Conservation (phyloP, 768 basidiomycete genomes). For the Sarcomyxa edulis region DNA sequence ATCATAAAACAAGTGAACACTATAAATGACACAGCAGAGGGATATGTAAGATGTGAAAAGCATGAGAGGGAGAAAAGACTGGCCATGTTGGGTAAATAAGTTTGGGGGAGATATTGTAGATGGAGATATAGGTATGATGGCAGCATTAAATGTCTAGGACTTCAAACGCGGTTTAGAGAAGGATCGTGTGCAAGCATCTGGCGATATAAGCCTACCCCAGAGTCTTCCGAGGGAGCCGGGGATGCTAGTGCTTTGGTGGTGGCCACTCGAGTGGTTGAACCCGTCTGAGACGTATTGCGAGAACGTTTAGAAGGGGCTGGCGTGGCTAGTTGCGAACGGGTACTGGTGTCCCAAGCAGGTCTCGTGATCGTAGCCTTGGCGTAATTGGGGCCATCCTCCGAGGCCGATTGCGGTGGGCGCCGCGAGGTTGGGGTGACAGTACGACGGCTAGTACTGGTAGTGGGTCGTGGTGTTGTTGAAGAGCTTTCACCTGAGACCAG, state of each 20-base stretch:
- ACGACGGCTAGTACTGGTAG: conserved; percentile 64
- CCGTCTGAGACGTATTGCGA: conserved; percentile 71
- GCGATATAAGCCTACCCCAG: conserved; percentile 79
- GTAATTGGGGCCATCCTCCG: conserved; percentile 61
- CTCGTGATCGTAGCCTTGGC: conserved; percentile 70
- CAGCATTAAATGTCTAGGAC: conserved; percentile 13
- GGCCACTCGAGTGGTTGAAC: conserved; percentile 42
- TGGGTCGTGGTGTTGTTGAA: conserved; percentile 40
- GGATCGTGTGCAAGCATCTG: conserved; percentile 76
- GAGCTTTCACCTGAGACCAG: conserved; percentile 61
- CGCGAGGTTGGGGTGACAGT: conserved; percentile 42
- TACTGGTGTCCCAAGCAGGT: conserved; percentile 69
- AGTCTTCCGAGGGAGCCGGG: conserved; percentile 76
- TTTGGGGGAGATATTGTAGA: conserved; percentile 6
- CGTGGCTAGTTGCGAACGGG: conserved; percentile 32
- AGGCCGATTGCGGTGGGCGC: conserved; percentile 36
- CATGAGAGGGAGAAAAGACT: conserved; percentile 3
- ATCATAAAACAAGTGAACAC: conserved; percentile 3
- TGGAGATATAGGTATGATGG: conserved; percentile 9
- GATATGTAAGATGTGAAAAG: neutral
- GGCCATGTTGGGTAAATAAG: conserved; percentile 5
- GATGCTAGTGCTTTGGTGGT: conserved; percentile 48
- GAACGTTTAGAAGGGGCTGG: conserved; percentile 48
- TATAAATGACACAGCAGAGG: conserved; percentile 3
- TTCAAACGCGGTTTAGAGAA: conserved; percentile 46